phyloP scores from a whole-genome alignment of 805 yeast genomes.

The Torulaspora franciscae region DNA sequence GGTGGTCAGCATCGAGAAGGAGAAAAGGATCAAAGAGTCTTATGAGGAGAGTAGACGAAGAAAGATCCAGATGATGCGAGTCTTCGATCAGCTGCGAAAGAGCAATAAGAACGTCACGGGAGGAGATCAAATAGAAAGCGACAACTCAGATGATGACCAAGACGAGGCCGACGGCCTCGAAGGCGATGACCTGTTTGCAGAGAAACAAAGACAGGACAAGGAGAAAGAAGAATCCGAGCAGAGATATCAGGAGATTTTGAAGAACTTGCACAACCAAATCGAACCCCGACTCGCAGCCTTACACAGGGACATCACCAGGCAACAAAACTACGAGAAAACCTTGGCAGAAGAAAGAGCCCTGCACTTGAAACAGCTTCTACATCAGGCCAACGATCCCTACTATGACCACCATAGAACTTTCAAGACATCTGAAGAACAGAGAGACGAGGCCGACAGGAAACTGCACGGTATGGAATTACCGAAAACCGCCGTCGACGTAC shows the following conservation, averaged over 20 bases:
- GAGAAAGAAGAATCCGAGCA: conserved; percentile 15
- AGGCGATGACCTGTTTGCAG: conserved; percentile 17
- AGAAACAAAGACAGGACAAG: conserved; percentile 14
- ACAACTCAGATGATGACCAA: conserved; percentile 14
- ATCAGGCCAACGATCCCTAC: conserved; percentile 22
- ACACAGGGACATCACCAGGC: conserved; percentile 13
- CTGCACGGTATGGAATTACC: conserved; percentile 1
- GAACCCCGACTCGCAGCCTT: conserved; percentile 21
- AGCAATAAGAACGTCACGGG: conserved; percentile 11
- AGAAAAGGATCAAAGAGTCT: conserved; percentile 43
- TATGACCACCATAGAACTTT: conserved; percentile 29
- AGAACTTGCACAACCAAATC: conserved; percentile 11
- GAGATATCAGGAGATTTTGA: conserved; percentile 18
- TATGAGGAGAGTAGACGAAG: conserved; percentile 28
- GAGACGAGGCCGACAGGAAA: conserved; percentile 20
- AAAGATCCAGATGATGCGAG: conserved; percentile 24
- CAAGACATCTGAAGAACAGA: conserved; percentile 22
- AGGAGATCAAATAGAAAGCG: conserved; percentile 6
- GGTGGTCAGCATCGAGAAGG: conserved; percentile 49
- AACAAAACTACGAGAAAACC: conserved; percentile 18
- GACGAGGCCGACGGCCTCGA: conserved; percentile 18
- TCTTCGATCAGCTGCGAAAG: conserved; percentile 28
- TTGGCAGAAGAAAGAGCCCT: conserved; percentile 17
- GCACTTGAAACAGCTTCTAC: conserved; percentile 24
- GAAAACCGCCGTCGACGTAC: not conserved